These are phyloP conservation scores for Hypericum perforatum DNA, from an alignment of 345 rosid genomes.

Conservation along the genomic window DNA sequence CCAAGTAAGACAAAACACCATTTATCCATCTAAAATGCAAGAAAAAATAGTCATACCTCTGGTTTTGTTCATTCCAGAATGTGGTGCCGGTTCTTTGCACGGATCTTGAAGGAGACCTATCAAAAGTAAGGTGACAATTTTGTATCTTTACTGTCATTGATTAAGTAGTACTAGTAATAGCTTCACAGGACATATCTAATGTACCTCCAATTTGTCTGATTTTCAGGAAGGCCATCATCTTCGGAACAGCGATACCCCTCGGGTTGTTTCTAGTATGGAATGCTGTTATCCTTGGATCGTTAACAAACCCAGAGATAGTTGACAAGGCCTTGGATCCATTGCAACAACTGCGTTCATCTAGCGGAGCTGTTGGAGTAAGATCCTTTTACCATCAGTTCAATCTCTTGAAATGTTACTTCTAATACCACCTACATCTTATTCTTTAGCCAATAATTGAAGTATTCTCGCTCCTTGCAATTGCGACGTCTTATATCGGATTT, in stretches of 20 bases:
- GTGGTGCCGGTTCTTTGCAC: slow-evolving; percentile 90
- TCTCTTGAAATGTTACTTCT: not conserved
- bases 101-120: slow-evolving; percentile 89
- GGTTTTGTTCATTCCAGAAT: slow-evolving; percentile 43
- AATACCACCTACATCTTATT: slow-evolving; percentile 2
- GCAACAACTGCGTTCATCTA: slow-evolving; percentile 58
- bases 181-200: not conserved
- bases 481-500: slow-evolving; percentile 85
- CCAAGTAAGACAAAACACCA: slow-evolving; percentile 46
- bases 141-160: slow-evolving; percentile 8
- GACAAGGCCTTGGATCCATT: slow-evolving; percentile 59
- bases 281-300: slow-evolving; percentile 72
- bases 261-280: slow-evolving; percentile 85
- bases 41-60: slow-evolving; percentile 10
- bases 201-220: slow-evolving; percentile 4
- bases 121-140: slow-evolving; percentile 78
- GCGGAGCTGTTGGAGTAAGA: slow-evolving; percentile 72
- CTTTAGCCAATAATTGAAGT: slow-evolving; percentile 72
- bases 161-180: not conserved
- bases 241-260: slow-evolving; percentile 84
- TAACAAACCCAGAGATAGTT: slow-evolving; percentile 32
- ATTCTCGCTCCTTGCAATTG: slow-evolving; percentile 80
- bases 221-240: slow-evolving; percentile 73
- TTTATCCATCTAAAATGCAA: slow-evolving; percentile 3
- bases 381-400: slow-evolving; percentile 1